phyloP scores from a whole-genome alignment of 78 protist genomes.

The Emiliania huxleyi region DNA sequence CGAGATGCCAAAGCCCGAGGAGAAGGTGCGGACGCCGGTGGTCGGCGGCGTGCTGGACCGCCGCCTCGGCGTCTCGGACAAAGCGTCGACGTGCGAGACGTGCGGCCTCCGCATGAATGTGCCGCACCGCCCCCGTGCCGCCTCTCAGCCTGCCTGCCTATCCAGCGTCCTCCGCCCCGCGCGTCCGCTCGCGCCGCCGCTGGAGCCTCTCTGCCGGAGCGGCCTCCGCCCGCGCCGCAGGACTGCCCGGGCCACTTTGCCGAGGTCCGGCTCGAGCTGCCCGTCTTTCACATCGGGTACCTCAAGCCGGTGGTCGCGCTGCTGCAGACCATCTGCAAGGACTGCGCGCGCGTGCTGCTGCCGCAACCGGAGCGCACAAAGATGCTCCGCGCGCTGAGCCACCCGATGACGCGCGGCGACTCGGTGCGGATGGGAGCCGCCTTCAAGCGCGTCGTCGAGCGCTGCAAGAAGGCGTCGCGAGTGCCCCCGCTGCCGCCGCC shows the following conservation, averaged over 20 bases:
- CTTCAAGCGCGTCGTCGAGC: constrained; percentile 35
- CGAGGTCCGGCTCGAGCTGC: constrained; percentile 81
- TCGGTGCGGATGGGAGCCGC: constrained; percentile 21
- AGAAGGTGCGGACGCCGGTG: background rate
- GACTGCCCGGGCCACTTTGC: constrained; percentile 98
- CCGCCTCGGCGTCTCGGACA: constrained; percentile 64
- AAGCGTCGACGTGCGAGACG: constrained; percentile 51
- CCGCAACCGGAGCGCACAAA: background rate
- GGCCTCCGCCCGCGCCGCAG: background rate
- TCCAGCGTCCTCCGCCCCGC: no score
- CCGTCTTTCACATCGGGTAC: constrained; percentile 97
- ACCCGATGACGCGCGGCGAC: constrained; percentile 32
- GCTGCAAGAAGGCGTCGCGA: constrained; percentile 40
- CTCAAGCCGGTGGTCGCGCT: constrained; percentile 69
- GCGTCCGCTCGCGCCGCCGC: no score
- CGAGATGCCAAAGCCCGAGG: background rate
- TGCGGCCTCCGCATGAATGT: constrained; percentile 60
- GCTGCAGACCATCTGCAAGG: constrained; percentile 87
- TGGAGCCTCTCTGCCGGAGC: background rate
- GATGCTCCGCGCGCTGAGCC: background rate
- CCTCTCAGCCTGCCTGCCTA: no score
- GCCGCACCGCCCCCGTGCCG: no score
- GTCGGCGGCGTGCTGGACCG: constrained; percentile 38
- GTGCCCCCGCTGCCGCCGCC: background rate
- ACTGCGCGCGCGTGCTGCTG: constrained; percentile 73